Evolutionary conservation across 2,329 filamentous ascomycete species (phyloP).

Genomic region (Tolypocladium ophioglossoides): DNA sequence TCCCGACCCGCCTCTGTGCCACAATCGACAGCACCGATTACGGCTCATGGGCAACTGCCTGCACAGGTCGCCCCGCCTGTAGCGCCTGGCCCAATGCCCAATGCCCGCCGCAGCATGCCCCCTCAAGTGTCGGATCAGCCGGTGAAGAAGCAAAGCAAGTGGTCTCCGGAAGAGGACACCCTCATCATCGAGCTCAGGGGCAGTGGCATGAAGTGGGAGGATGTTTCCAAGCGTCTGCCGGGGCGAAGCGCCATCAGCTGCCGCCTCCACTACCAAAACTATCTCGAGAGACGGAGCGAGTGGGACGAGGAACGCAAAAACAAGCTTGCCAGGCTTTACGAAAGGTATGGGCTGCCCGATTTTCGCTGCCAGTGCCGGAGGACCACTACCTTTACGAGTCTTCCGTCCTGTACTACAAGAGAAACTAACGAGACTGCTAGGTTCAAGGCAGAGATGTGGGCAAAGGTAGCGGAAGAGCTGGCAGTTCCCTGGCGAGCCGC

Average conservation of each 20-base stretch:
- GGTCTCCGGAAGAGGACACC: conserved; percentile 89
- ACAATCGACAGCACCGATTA: conserved; percentile 7
- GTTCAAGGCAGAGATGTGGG: conserved; percentile 98
- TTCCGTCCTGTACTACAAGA: not conserved
- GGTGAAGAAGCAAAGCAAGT: conserved; percentile 92
- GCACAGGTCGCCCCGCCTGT: conserved; percentile 16
- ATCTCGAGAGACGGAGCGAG: conserved; percentile 81
- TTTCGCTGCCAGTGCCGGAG: not conserved
- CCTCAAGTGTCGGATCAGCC: conserved; percentile 53
- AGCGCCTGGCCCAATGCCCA: conserved; percentile 20
- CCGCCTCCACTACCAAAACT: conserved; percentile 93
- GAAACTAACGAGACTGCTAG: conserved; percentile 35
- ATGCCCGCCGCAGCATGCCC: conserved; percentile 21
- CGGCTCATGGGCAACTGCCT: conserved; percentile 11
- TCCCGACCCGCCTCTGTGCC: conserved; percentile 14
- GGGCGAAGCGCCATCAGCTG: conserved; percentile 91
- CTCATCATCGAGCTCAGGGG: conserved; percentile 86
- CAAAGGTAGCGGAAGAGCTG: conserved; percentile 91
- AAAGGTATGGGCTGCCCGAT: conserved; percentile 58
- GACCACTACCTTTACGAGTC: not conserved
- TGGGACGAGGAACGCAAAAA: conserved; percentile 99
- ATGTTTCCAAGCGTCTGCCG: conserved; percentile 84
- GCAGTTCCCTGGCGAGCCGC: conserved; percentile 88
- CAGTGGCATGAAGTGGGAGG: conserved; percentile 96
- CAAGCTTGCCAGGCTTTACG: conserved; percentile 87